Base-by-base conservation (phyloP, 2,329 filamentous ascomycete genomes). In the Aspergillus intermedius region DNA sequence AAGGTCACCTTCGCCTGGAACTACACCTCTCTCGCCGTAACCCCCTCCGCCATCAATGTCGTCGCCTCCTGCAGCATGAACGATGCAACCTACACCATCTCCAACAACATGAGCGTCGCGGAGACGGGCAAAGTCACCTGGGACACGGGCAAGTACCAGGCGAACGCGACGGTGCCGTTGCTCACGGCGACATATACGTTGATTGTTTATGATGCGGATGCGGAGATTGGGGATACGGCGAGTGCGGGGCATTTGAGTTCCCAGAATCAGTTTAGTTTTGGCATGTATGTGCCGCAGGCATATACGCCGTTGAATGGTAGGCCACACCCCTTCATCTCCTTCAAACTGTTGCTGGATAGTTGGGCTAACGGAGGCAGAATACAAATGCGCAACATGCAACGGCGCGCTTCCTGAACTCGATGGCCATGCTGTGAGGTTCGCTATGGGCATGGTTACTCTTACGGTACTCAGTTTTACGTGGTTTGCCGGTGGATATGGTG, bases 1-100 rank as follows among this genome's bases (percentile, higher is more conserved):
- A 74, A 72, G 50, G 69, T 84, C 25, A 84, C 82, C 0, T 83
- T 86, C 56, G 77, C 73, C 17, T 86, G 83, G 82, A 86, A 86
- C 66, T 86, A 84, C 67, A 86, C 83, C 12, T 82, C 79, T 9
- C 69, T 86, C 21, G 75, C 72, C 17, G 72, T 78, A 15, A 80
- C 78, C 0, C 83, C 83, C 0, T 72, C 74, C 1, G 75, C 74
- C 40, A 70, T 86, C 57, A 80, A 86, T 56, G 74, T 86, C 34
- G 67, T 84, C 40, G 82, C 83, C 1, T 77, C 76, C 9, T 84
- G 82, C 72, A 74, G 74, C 32, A 64, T 72, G 50, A 84, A 84
- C 66, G 70, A 74, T 49, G 73, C 74, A 42, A 79, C 75, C 34
- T 86, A 85, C 63, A 85, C 82, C 17, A 74, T 86, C 50, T 72